Conservation (phyloP, 2,329 filamentous ascomycete species). For the Seiridium cupressi region DNA sequence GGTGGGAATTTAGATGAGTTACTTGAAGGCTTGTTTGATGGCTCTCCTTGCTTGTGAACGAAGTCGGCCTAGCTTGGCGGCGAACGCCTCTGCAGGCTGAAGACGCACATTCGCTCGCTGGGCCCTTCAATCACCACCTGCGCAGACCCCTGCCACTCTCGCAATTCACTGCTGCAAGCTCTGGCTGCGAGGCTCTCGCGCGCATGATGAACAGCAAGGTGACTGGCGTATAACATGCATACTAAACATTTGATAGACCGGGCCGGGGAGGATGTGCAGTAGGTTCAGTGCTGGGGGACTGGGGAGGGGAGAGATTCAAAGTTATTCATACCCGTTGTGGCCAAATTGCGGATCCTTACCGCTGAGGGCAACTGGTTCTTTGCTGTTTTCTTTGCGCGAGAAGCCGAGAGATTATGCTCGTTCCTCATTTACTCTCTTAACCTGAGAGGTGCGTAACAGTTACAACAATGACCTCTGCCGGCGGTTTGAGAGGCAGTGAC, state of each 20-base stretch:
- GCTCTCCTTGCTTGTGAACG: background rate
- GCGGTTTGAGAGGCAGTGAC: background rate
- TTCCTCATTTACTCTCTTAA: conserved; percentile 8
- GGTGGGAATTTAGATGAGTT: conserved; percentile 26
- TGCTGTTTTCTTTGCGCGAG: conserved; percentile 5
- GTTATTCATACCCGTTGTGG: conserved; percentile 10
- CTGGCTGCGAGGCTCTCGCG: background rate
- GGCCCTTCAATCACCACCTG: background rate
- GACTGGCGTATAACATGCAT: background rate
- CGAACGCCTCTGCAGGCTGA: background rate
- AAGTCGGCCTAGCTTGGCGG: background rate
- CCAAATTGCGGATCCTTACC: no score
- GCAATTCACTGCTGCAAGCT: conserved; percentile 13
- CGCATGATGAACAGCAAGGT: background rate
- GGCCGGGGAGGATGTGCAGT: background rate
- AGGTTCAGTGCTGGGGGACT: background rate
- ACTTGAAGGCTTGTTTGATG: conserved; percentile 14
- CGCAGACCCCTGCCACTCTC: conserved; percentile 3
- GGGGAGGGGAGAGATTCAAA: background rate
- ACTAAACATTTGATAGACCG: background rate
- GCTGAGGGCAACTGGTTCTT: no score
- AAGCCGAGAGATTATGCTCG: conserved; percentile 3
- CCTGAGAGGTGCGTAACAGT: conserved; percentile 9
- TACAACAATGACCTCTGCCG: conserved; percentile 10
- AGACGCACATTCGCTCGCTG: background rate